phyloP scores from a whole-genome alignment of 441 rosid genomes.

The Bocquillonia castaneifolia region DNA sequence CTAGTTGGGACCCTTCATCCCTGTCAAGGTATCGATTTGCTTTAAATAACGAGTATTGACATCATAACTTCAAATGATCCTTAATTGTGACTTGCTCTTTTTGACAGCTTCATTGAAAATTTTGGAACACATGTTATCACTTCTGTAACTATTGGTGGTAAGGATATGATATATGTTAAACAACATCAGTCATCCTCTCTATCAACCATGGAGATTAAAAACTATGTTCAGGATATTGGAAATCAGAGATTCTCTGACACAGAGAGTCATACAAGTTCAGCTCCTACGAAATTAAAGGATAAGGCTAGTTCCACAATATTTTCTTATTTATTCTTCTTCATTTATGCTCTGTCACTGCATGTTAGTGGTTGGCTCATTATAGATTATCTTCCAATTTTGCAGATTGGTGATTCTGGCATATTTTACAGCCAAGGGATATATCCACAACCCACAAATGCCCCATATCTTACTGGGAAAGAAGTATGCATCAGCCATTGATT shows the following conservation, averaged over 20 bases:
- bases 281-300: slow-evolving; percentile 52
- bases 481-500: slow-evolving; percentile 29
- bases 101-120: slow-evolving; percentile 61
- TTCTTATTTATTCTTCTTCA: neutral
- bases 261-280: slow-evolving; percentile 37
- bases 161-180: slow-evolving; percentile 59
- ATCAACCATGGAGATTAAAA: slow-evolving; percentile 51
- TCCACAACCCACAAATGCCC: slow-evolving; percentile 57
- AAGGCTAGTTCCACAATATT: slow-evolving; percentile 45
- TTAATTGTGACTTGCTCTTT: slow-evolving; percentile 20
- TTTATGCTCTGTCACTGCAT: slow-evolving; percentile 9
- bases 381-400: slow-evolving; percentile 21
- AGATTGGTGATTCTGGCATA: slow-evolving; percentile 58
- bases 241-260: slow-evolving; percentile 51
- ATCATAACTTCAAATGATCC: neutral
- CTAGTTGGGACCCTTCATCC: slow-evolving; percentile 56
- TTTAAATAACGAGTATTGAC: slow-evolving; percentile 10
- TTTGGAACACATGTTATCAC: slow-evolving; percentile 66
- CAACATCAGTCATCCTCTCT: slow-evolving; percentile 63
- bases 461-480: slow-evolving; percentile 57
- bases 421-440: slow-evolving; percentile 72
- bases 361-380: slow-evolving; percentile 9
- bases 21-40: slow-evolving; percentile 46
- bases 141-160: slow-evolving; percentile 67
- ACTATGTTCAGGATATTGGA: slow-evolving; percentile 56